These are phyloP conservation scores for Candida michaelii DNA, from an alignment of 805 yeast genomes.

Conservation along the genomic window DNA sequence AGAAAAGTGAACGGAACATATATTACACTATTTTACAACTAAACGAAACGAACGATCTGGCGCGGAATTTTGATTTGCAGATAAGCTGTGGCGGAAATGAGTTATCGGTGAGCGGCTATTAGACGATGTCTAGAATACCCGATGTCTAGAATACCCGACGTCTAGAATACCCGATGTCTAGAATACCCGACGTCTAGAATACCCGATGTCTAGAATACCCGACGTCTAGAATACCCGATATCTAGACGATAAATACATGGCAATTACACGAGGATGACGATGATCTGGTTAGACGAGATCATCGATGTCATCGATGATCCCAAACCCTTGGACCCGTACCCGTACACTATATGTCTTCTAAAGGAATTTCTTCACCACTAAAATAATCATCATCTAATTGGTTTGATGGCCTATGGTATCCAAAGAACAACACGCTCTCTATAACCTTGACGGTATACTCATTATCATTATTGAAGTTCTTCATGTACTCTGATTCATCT, in stretches of 20 bases:
- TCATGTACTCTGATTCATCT: constrained; percentile 1
- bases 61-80: constrained; percentile 1
- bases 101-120: no score
- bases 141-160: no score
- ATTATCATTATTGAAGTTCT: constrained; percentile 6
- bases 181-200: no score
- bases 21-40: constrained; percentile 7
- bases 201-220: no score
- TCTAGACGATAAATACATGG: no score
- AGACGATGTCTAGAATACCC: no score
- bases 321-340: no score
- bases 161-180: no score
- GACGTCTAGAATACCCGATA: no score
- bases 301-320: no score
- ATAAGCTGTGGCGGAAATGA: background rate
- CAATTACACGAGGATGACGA: no score
- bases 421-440: constrained; percentile 8
- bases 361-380: constrained; percentile 8
- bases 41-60: background rate
- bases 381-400: constrained; percentile 2
- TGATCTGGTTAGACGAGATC: no score
- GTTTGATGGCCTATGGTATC: constrained; percentile 3
- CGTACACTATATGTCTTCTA: constrained; percentile 10
- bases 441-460: constrained; percentile 10
- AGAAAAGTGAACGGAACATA: constrained; percentile 3